Evolutionary conservation across 257 asterid genomes (phyloP).

Genomic region (Plectranthus barbatus): DNA sequence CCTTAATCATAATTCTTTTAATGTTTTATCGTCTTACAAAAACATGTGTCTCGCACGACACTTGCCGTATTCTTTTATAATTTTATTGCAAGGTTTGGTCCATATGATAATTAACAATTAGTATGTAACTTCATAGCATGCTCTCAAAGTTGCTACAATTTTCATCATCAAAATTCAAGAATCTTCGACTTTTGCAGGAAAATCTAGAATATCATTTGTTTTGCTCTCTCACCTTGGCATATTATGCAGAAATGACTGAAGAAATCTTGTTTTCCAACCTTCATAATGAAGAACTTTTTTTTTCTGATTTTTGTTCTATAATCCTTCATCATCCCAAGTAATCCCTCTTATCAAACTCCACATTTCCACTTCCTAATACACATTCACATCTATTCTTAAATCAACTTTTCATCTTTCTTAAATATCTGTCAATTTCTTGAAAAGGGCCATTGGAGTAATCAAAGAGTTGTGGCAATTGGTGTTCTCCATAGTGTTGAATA

Average conservation of each 20-base stretch:
- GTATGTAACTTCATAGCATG: background rate
- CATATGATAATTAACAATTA: background rate
- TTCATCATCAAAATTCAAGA: background rate
- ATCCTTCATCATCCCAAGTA: conserved; percentile 60
- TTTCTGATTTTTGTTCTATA: too few species aligned
- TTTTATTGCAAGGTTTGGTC: too few species aligned
- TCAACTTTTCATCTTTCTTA: background rate
- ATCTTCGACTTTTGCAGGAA: conserved; percentile 5
- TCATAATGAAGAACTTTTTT: background rate
- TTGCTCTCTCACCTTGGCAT: background rate
- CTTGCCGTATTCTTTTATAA: too few species aligned
- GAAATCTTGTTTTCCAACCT: background rate
- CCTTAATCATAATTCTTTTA: too few species aligned
- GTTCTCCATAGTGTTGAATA: conserved; percentile 62
- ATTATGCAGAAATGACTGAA: background rate
- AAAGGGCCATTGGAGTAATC: conserved; percentile 63
- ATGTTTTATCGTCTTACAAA: too few species aligned
- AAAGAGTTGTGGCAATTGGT: conserved; percentile 83
- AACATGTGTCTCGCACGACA: too few species aligned
- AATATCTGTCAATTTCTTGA: background rate
- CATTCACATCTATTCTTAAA: too few species aligned
- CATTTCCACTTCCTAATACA: too few species aligned
- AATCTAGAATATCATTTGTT: background rate
- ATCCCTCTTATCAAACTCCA: background rate
- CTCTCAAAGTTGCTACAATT: background rate